Conservation (phyloP, 2,329 filamentous ascomycete genomes). For the Aphanocladium album region DNA sequence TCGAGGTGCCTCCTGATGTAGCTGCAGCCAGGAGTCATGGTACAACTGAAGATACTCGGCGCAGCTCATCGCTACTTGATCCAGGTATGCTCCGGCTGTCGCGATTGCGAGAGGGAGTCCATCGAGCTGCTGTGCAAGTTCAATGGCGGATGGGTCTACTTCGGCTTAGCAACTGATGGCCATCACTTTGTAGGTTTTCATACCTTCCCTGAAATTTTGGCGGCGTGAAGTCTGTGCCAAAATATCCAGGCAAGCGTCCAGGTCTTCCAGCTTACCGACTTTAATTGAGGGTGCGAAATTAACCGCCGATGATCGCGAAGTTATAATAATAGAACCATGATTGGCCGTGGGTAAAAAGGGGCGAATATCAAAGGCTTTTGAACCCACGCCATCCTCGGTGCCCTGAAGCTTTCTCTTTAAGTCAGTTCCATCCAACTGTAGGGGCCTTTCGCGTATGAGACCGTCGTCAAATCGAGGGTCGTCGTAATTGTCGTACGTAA, state of each 20-base stretch:
- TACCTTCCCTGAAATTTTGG: slow-evolving; percentile 22
- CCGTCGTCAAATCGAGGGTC: slow-evolving; percentile 22
- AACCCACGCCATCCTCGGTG: neutral
- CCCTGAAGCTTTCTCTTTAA: neutral
- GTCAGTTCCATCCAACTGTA: neutral
- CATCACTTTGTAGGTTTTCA: neutral
- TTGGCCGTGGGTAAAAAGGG: slow-evolving; percentile 26
- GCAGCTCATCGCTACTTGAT: slow-evolving; percentile 30
- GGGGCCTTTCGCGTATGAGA: neutral
- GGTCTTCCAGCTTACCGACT: slow-evolving; percentile 25
- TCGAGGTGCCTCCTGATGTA: slow-evolving; percentile 26
- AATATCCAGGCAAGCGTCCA: slow-evolving; percentile 23
- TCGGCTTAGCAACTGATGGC: neutral
- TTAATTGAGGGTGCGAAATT: slow-evolving; percentile 24
- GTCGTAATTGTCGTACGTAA: slow-evolving; percentile 39
- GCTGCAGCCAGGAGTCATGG: slow-evolving; percentile 29
- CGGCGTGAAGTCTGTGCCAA: slow-evolving; percentile 25
- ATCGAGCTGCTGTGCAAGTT: slow-evolving; percentile 33
- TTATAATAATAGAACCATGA: slow-evolving; percentile 39
- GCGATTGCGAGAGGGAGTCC: slow-evolving; percentile 42
- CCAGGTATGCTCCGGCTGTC: slow-evolving; percentile 41
- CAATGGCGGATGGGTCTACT: slow-evolving; percentile 26
- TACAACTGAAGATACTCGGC: slow-evolving; percentile 36
- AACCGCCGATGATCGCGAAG: slow-evolving; percentile 30
- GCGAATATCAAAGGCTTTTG: slow-evolving; percentile 27